Evolutionary conservation across 2,329 filamentous ascomycete genomes (phyloP), one percentile per base, ranked within the genome.

Genomic region (Diaporthe citriasiana): DNA sequence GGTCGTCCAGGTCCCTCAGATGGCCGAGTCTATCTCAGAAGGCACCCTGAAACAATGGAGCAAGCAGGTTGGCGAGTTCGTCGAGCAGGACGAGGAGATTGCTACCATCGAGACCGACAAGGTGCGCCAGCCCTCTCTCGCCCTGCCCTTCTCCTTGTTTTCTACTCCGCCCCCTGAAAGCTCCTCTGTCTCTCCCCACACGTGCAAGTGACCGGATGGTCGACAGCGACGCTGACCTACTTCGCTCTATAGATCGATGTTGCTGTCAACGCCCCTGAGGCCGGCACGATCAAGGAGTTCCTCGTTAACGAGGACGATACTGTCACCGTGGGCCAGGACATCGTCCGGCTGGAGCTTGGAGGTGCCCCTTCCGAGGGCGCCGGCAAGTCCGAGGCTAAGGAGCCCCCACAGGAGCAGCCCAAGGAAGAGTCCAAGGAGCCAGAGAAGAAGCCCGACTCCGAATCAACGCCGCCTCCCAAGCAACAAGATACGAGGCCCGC

Each of bases 91-190:
- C 82, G 97, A 98, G 86, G 97, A 99, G 84, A 96, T 99, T 83
- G 97, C 97, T 42, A 98, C 96, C 66, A 99, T 99, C 81, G 97
- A 99, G 86, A 99, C 97, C 19, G 97, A 99, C 89, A 99, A 99
- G 92, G 94, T 95, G 86, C 76, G 83, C 73, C 63, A 45, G 12
- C 47, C 47, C 45, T 19, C 22, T 40, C 38, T 73, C 42, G 47
- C 42, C 17, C n/a, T 30, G 22, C 50, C 35, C 6, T 25, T 38
- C 33, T 38, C 13, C 33, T 12, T 19, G 33, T 22, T 71, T 60
- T 25, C 25, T 27, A 27, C 17, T 13, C 45, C 59, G n/a, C 9
- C 70, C 70, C 30, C 50, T 56, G 38, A 27, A 4, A n/a, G 60
- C 73, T n/a, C n/a, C 38, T 19, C 47, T 40, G 8, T 38, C 9